phyloP scores from a whole-genome alignment of 202 grass and related monocot genomes.

The Hordeum pubiflorum region DNA sequence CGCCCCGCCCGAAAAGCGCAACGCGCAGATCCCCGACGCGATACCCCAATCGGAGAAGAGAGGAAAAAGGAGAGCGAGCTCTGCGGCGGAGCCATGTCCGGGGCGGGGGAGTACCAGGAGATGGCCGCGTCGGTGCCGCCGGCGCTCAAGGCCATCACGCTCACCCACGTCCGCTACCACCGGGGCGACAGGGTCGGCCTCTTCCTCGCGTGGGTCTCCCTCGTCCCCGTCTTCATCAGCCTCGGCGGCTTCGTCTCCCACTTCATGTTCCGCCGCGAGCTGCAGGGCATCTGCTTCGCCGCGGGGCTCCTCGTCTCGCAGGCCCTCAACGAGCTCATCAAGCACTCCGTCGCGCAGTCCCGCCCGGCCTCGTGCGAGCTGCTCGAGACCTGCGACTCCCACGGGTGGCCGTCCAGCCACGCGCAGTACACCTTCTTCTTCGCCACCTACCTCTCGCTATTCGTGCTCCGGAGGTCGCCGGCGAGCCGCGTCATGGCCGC shows the following conservation, averaged over 20 bases:
- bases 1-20: background rate
- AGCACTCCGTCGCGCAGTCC: slow-evolving; percentile 76
- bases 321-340: slow-evolving; percentile 76
- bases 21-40: slow-evolving; percentile 18
- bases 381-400: slow-evolving; percentile 81
- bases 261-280: slow-evolving; percentile 93
- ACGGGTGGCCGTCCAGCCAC: slow-evolving; percentile 88
- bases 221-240: slow-evolving; percentile 87
- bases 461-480: slow-evolving; percentile 27
- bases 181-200: slow-evolving; percentile 68
- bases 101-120: slow-evolving; percentile 40
- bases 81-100: slow-evolving; percentile 11
- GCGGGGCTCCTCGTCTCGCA: slow-evolving; percentile 70
- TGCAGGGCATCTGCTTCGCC: slow-evolving; percentile 83
- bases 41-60: background rate
- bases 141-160: slow-evolving; percentile 72
- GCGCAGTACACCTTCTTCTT: slow-evolving; percentile 98
- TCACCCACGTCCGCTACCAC: slow-evolving; percentile 83
- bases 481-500: slow-evolving; percentile 40
- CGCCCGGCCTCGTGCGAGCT: slow-evolving; percentile 60
- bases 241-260: slow-evolving; percentile 87
- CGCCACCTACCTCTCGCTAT: slow-evolving; percentile 71
- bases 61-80: background rate
- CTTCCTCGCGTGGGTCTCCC: slow-evolving; percentile 90
- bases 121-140: slow-evolving; percentile 45